Evolutionary conservation across 495 filamentous ascomycete species (phyloP).

Genomic region (Tirmania nivea): DNA sequence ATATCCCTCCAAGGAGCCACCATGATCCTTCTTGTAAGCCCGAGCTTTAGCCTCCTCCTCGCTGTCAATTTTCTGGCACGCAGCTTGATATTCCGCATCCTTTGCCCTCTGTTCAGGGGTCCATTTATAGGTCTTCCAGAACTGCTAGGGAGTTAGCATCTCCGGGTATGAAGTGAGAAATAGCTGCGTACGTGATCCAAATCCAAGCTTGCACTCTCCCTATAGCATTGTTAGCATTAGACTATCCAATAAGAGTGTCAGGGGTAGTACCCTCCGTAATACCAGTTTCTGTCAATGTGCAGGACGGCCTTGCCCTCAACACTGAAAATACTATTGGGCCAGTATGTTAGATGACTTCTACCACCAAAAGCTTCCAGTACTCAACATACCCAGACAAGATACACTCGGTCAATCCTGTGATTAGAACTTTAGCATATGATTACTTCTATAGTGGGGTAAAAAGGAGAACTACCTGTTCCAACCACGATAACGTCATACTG

Average conservation of each 20-base stretch:
- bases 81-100: constrained; percentile 37
- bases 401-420: constrained; percentile 84
- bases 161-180: not conserved
- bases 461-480: constrained; percentile 56
- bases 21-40: not conserved
- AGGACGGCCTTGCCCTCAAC: constrained; percentile 98
- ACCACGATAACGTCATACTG: constrained; percentile 98
- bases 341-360: not conserved
- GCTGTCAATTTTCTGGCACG: constrained; percentile 56
- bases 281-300: constrained; percentile 96
- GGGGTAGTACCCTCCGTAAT: constrained; percentile 72
- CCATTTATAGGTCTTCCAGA: constrained; percentile 21
- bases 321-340: constrained; percentile 53
- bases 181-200: not conserved
- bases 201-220: constrained; percentile 11
- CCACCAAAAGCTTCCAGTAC: not conserved
- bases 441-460: constrained; percentile 16
- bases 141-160: constrained; percentile 5
- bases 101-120: constrained; percentile 14
- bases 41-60: constrained; percentile 39
- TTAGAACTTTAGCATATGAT: constrained; percentile 9
- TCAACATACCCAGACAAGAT: constrained; percentile 72
- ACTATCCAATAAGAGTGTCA: not conserved
- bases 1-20: not conserved
- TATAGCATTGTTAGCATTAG: constrained; percentile 4